Percentiles rank a stretch among this genome's conserved stretches.
phyloP scores from a whole-genome alignment of 108 stramenopile species.

The Cyclotella distinguenda region DNA sequence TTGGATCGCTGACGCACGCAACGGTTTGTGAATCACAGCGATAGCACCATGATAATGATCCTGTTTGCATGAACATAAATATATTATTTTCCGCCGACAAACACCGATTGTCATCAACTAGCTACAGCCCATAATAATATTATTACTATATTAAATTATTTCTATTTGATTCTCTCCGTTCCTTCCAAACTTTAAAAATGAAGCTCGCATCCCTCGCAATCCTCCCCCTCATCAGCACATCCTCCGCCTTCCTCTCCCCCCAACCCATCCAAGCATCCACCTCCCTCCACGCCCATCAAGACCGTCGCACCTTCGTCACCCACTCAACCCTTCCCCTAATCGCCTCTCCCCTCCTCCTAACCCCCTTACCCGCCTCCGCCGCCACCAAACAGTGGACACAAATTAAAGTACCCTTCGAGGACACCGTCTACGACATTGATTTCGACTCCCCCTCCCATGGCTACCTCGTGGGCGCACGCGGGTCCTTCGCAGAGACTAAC shows the following conservation, averaged over 20 bases:
- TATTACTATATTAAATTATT: too few relatives aligned
- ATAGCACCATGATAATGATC: too few relatives aligned
- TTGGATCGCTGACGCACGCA: too few relatives aligned
- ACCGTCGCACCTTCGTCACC: constrained; percentile 73
- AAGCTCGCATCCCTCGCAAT: constrained; percentile 32
- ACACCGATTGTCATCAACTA: too few relatives aligned
- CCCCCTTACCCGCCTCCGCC: constrained; percentile 61
- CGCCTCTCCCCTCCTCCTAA: constrained; percentile 37
- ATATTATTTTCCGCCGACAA: too few relatives aligned
- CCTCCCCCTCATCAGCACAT: constrained; percentile 21
- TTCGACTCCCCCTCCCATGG: constrained; percentile 93
- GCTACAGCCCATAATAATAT: too few relatives aligned
- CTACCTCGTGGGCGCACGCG: constrained; percentile 95
- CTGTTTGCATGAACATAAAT: too few relatives aligned
- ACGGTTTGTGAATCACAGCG: too few relatives aligned
- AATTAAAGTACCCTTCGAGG: constrained; percentile 80
- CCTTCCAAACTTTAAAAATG: constrained; percentile 8
- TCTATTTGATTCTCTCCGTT: not conserved
- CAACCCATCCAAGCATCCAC: not conserved
- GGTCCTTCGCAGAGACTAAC: constrained; percentile 95
- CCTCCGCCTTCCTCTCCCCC: constrained; percentile 9
- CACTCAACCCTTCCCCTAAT: constrained; percentile 59
- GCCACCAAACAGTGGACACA: constrained; percentile 72
- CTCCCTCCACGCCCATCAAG: constrained; percentile 29
- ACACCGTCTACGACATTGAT: constrained; percentile 94